phyloP scores from a whole-genome alignment of 2,329 filamentous ascomycete species.

The Metarhizium anisopliae region DNA sequence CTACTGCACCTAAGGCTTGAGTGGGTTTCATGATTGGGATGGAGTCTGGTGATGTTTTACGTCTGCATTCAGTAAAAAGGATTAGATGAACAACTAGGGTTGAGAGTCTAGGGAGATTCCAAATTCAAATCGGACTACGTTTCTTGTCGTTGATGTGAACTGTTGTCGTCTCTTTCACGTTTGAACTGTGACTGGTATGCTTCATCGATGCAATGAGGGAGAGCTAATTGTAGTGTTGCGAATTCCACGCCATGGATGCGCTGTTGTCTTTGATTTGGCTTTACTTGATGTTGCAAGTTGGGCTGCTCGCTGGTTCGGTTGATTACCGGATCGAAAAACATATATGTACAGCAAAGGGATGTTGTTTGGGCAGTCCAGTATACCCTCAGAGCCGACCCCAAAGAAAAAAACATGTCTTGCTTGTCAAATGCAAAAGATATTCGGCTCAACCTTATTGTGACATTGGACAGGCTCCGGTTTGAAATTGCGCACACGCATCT shows the following conservation, averaged over 20 bases:
- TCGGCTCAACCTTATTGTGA: too few relatives aligned
- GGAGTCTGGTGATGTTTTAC: slow-evolving; percentile 29
- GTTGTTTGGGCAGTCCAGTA: too few relatives aligned
- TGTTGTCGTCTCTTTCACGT: neutral
- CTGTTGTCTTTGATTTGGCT: too few relatives aligned
- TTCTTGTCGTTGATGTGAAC: slow-evolving; percentile 9
- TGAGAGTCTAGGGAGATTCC: slow-evolving; percentile 13
- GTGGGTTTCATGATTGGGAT: slow-evolving; percentile 22
- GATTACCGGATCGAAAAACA: too few relatives aligned
- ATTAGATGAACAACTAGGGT: slow-evolving; percentile 27
- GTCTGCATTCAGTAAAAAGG: slow-evolving; percentile 26
- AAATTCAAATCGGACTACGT: slow-evolving; percentile 16
- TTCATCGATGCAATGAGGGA: neutral
- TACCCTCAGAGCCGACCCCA: too few relatives aligned
- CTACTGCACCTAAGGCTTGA: slow-evolving; percentile 45
- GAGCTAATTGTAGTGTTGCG: neutral
- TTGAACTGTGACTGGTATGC: neutral
- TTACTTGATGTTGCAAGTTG: too few relatives aligned
- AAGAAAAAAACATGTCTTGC: too few relatives aligned
- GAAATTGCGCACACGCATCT: neutral
- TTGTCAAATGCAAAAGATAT: too few relatives aligned
- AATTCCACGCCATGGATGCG: too few relatives aligned
- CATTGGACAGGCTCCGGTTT: neutral
- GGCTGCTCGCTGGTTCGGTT: too few relatives aligned
- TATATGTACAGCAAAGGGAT: too few relatives aligned